These are phyloP conservation scores for Fusarium sp. DNA, from an alignment of 2,329 filamentous ascomycete species.

Conservation along the genomic window DNA sequence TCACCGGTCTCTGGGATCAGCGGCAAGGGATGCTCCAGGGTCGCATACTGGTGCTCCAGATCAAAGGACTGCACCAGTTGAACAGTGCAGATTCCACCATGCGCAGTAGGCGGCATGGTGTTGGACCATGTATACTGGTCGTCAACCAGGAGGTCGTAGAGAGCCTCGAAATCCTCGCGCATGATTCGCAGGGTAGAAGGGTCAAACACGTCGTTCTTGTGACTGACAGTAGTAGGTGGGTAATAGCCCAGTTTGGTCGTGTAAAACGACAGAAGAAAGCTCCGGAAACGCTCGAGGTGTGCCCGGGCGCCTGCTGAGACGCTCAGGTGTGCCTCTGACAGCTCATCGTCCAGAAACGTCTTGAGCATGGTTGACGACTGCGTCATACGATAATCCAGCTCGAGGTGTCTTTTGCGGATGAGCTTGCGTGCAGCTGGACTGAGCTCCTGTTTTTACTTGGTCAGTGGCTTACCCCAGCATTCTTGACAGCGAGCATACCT, in stretches of 20 bases:
- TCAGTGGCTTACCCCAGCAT: conserved; percentile 36
- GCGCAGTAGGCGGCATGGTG: conserved; percentile 62
- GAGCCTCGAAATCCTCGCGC: conserved; percentile 72
- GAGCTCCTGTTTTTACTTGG: conserved; percentile 52
- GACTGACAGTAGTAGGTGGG: conserved; percentile 64
- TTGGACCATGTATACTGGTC: conserved; percentile 59
- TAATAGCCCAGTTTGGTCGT: conserved; percentile 74
- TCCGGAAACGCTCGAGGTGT: conserved; percentile 77
- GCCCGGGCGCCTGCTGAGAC: conserved; percentile 67
- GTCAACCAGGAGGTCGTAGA: conserved; percentile 78
- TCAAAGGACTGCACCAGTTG: conserved; percentile 76
- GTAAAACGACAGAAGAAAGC: conserved; percentile 74
- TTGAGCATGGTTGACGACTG: conserved; percentile 66
- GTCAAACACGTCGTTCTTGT: conserved; percentile 57
- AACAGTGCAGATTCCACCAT: conserved; percentile 74
- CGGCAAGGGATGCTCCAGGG: conserved; percentile 73
- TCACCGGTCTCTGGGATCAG: conserved; percentile 64
- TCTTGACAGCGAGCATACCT: conserved; percentile 55
- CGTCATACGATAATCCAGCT: conserved; percentile 71
- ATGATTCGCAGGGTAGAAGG: conserved; percentile 68
- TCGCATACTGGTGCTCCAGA: conserved; percentile 62
- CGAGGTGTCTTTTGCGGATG: conserved; percentile 67
- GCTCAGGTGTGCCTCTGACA: conserved; percentile 72
- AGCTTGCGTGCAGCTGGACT: conserved; percentile 68
- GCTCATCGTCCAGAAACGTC: conserved; percentile 76